Percentiles rank a stretch among this genome's conserved stretches.
phyloP scores from a whole-genome alignment of 1,139 yeast species.

The Kodamaea sp. region DNA sequence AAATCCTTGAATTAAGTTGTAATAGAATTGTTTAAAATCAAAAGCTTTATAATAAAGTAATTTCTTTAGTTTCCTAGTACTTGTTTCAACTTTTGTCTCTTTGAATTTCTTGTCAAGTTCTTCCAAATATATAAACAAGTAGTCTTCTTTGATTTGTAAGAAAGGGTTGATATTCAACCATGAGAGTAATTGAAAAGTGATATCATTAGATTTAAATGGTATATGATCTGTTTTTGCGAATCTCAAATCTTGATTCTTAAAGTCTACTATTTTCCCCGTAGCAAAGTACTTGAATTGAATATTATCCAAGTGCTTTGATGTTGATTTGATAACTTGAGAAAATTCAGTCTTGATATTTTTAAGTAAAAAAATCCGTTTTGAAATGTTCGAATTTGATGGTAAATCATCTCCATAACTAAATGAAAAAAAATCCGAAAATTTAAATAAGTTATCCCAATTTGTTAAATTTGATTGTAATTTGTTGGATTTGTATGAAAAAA shows the following conservation, averaged over 20 bases:
- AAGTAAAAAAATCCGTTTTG: constrained; percentile 6
- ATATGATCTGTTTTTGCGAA: constrained; percentile 17
- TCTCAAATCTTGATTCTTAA: constrained; percentile 34
- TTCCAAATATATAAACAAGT: constrained; percentile 10
- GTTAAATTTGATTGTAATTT: neutral
- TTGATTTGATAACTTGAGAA: neutral
- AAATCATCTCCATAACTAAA: constrained; percentile 5
- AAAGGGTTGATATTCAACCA: constrained; percentile 43
- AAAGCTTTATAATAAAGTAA: neutral
- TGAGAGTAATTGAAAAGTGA: constrained; percentile 32
- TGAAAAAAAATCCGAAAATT: constrained; percentile 8
- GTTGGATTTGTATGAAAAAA: constrained; percentile 9
- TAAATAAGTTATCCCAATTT: constrained; percentile 6
- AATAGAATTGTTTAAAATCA: neutral
- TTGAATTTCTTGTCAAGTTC: constrained; percentile 10
- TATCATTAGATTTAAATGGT: constrained; percentile 12
- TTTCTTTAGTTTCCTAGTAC: constrained; percentile 5
- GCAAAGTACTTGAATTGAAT: constrained; percentile 13
- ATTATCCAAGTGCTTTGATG: constrained; percentile 2
- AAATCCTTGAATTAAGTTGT: constrained; percentile 5
- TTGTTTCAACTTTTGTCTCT: constrained; percentile 1
- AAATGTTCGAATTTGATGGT: constrained; percentile 7
- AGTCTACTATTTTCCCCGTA: constrained; percentile 34
- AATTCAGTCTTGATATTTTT: constrained; percentile 4
- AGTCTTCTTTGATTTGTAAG: constrained; percentile 28